Conservation (phyloP, 768 basidiomycete genomes). For the Rubroboletus pulcherrimus region DNA sequence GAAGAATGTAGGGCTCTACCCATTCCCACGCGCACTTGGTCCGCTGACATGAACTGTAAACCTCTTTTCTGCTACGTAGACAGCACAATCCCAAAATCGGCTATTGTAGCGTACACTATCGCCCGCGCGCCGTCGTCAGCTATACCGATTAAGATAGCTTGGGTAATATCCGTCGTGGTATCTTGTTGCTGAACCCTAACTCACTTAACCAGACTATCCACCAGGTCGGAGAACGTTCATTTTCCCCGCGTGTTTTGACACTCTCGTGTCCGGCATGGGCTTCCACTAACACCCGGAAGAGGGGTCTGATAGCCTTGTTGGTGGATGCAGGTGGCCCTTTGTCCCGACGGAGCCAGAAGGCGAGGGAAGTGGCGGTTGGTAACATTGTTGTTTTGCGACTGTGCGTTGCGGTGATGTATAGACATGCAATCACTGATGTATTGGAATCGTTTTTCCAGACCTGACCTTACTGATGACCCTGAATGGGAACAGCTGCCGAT, state of each 20-base stretch:
- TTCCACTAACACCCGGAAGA: slow-evolving; percentile 28
- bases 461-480: slow-evolving; percentile 47
- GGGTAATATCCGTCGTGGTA: slow-evolving; percentile 34
- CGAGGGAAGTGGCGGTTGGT: slow-evolving; percentile 46
- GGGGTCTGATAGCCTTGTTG: slow-evolving; percentile 45
- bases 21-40: neutral
- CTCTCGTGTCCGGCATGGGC: slow-evolving; percentile 39
- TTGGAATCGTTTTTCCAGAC: slow-evolving; percentile 33
- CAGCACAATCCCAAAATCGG: slow-evolving; percentile 35
- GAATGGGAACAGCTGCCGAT: slow-evolving; percentile 50
- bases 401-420: slow-evolving; percentile 32
- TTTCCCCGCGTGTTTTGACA: slow-evolving; percentile 43
- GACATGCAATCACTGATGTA: neutral
- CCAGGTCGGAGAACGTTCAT: slow-evolving; percentile 36
- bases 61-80: slow-evolving; percentile 39
- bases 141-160: slow-evolving; percentile 25
- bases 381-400: slow-evolving; percentile 47
- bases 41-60: slow-evolving; percentile 19
- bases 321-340: slow-evolving; percentile 45
- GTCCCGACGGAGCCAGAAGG: slow-evolving; percentile 28
- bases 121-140: slow-evolving; percentile 31
- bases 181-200: slow-evolving; percentile 4
- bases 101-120: slow-evolving; percentile 31
- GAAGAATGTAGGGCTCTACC: slow-evolving; percentile 48
- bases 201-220: slow-evolving; percentile 13